A percentile compares a stretch with the other conserved stretches of the same genome.
Evolutionary conservation across 306 rosid genomes (phyloP).

Genomic region (Rosa persica): DNA sequence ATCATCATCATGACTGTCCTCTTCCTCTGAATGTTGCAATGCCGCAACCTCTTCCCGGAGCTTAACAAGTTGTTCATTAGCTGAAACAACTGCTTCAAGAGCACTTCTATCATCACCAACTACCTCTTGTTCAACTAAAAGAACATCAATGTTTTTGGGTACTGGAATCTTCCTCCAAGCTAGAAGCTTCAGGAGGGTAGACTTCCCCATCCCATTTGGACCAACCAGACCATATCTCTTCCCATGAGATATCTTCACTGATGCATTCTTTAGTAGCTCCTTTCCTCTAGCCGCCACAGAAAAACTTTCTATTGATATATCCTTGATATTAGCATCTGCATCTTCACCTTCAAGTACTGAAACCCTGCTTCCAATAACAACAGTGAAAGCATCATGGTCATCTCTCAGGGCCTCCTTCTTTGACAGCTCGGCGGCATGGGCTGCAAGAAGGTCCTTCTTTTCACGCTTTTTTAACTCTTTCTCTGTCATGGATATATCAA

Average conservation of each 20-base stretch:
- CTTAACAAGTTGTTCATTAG: constrained; percentile 1
- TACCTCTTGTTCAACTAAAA: neutral
- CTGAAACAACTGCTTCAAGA: neutral
- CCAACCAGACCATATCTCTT: constrained; percentile 3
- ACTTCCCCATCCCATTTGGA: neutral
- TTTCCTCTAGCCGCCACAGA: neutral
- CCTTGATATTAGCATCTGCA: constrained; percentile 4
- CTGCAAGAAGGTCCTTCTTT: neutral
- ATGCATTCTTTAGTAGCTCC: constrained; percentile 1
- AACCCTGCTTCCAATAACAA: neutral
- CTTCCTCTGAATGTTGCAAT: neutral
- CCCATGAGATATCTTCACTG: constrained; percentile 5
- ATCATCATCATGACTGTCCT: neutral
- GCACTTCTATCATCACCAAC: neutral
- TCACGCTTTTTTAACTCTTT: neutral
- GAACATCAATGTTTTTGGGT: neutral
- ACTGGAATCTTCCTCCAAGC: constrained; percentile 8
- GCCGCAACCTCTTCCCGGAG: neutral
- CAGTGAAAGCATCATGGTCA: constrained; percentile 4
- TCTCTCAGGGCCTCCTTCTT: neutral
- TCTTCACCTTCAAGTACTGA: neutral
- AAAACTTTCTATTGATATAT: neutral
- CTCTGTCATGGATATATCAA: neutral
- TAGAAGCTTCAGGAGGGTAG: neutral
- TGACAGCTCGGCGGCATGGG: neutral